phyloP scores from a whole-genome alignment of 2,329 filamentous ascomycete species.

The Calonectria pseudoreteaudii region DNA sequence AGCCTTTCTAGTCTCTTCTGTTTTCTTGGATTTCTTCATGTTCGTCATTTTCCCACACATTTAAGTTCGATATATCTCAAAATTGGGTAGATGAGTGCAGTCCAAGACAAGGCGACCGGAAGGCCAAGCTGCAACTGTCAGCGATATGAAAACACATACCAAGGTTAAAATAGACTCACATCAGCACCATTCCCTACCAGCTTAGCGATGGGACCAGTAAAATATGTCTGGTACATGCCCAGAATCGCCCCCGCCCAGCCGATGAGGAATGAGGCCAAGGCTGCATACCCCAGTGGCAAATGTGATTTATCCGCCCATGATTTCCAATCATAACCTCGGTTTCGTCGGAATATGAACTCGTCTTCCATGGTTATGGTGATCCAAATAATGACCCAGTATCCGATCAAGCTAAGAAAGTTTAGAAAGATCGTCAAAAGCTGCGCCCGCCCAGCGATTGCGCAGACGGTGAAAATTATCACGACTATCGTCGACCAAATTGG shows the following conservation, averaged over 20 bases:
- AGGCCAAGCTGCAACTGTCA: neutral
- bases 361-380: neutral
- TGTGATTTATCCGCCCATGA: neutral
- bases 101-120: neutral
- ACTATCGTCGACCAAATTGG: neutral
- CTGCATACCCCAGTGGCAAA: neutral
- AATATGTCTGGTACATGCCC: neutral
- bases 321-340: neutral
- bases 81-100: neutral
- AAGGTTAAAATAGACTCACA: neutral
- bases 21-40: no score
- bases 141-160: neutral
- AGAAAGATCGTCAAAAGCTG: neutral
- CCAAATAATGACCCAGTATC: conserved; percentile 1
- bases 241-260: neutral
- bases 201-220: neutral
- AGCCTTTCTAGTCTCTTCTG: no score
- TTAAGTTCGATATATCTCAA: neutral
- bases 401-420: neutral
- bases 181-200: neutral
- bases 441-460: neutral
- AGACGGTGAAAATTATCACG: neutral
- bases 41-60: neutral
- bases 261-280: neutral
- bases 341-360: neutral